Conservation (phyloP, 208 protist genomes). For the Borovskyia barvae region DNA sequence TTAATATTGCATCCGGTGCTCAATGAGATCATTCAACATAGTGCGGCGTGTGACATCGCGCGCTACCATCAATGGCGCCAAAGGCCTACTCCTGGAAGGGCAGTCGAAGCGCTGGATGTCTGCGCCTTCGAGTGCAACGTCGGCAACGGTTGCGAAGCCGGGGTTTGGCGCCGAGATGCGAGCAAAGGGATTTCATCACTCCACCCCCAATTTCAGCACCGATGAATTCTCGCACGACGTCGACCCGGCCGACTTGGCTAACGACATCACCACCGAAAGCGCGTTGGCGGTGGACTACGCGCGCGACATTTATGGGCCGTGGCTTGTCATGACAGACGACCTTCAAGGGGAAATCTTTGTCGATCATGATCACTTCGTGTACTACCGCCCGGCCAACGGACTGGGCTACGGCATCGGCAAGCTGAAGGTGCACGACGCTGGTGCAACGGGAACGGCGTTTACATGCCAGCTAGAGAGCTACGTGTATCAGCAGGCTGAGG, state of each 20-base stretch:
- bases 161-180: slow-evolving; percentile 27
- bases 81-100: too few relatives aligned
- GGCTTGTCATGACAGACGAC: slow-evolving; percentile 86
- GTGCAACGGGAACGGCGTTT: slow-evolving; percentile 55
- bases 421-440: slow-evolving; percentile 46
- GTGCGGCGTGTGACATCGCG: too few relatives aligned
- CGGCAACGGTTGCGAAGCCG: not conserved
- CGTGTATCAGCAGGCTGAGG: slow-evolving; percentile 58
- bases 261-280: slow-evolving; percentile 59
- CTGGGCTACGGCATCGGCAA: slow-evolving; percentile 85
- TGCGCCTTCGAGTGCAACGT: not conserved
- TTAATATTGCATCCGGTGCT: not conserved
- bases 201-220: slow-evolving; percentile 74
- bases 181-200: slow-evolving; percentile 52
- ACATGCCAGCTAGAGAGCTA: slow-evolving; percentile 72
- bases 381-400: slow-evolving; percentile 80
- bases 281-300: slow-evolving; percentile 56
- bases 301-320: slow-evolving; percentile 78
- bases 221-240: slow-evolving; percentile 20
- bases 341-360: slow-evolving; percentile 86
- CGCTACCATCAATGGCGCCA: too few relatives aligned
- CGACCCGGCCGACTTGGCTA: slow-evolving; percentile 24
- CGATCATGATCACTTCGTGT: slow-evolving; percentile 83
- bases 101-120: not conserved
- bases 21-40: slow-evolving; percentile 1